Conservation (phyloP, 1,139 yeast genomes). For the Magnusiomyces fungicola region DNA sequence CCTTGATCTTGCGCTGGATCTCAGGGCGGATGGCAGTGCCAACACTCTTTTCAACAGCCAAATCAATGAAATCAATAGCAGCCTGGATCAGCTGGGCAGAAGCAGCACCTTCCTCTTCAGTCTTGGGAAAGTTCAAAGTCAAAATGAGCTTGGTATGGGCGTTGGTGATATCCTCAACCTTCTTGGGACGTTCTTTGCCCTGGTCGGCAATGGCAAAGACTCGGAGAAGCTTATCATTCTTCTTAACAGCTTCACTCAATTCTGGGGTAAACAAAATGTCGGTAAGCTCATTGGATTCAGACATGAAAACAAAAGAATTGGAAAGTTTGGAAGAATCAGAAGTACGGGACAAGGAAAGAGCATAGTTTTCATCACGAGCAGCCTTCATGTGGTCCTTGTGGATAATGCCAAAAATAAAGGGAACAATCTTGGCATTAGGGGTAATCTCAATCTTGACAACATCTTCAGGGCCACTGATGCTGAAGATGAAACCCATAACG, state of each 20-base stretch:
- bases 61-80: conserved; percentile 48
- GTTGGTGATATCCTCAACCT: conserved; percentile 39
- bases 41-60: conserved; percentile 39
- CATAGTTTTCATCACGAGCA: conserved; percentile 69
- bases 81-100: conserved; percentile 45
- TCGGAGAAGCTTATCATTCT: conserved; percentile 49
- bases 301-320: conserved; percentile 72
- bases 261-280: conserved; percentile 52
- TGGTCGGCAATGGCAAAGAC: conserved; percentile 79
- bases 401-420: conserved; percentile 76
- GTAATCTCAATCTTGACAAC: conserved; percentile 46
- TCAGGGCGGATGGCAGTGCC: conserved; percentile 42
- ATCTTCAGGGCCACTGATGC: conserved; percentile 43
- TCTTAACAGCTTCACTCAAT: conserved; percentile 42
- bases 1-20: conserved; percentile 64
- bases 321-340: conserved; percentile 66
- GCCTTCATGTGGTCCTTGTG: conserved; percentile 78
- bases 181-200: conserved; percentile 55
- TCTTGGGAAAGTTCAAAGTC: conserved; percentile 43
- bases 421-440: conserved; percentile 47
- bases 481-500: conserved; percentile 47
- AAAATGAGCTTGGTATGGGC: conserved; percentile 52
- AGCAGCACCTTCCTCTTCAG: conserved; percentile 41
- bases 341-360: conserved; percentile 76
- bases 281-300: conserved; percentile 77